These are phyloP conservation scores for Alternaria solani DNA, from an alignment of 2,329 filamentous ascomycete species.

Conservation along the genomic window DNA sequence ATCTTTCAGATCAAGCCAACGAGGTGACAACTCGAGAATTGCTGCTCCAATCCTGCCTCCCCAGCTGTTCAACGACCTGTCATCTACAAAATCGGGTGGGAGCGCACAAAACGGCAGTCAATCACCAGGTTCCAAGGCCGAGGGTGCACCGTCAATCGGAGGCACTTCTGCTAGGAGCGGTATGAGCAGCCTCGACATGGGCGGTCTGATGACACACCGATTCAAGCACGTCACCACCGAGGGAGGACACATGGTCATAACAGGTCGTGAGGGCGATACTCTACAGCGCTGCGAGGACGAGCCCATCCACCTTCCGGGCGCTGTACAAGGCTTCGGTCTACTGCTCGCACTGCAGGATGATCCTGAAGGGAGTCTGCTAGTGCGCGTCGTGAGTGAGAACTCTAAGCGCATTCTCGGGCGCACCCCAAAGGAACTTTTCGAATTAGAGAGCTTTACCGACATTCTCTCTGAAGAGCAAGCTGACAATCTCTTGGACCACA, in stretches of 20 bases:
- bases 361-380: slow-evolving; percentile 68
- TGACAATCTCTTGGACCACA: slow-evolving; percentile 83
- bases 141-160: slow-evolving; percentile 34
- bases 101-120: slow-evolving; percentile 31
- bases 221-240: slow-evolving; percentile 81
- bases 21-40: slow-evolving; percentile 17
- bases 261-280: slow-evolving; percentile 74
- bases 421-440: slow-evolving; percentile 77
- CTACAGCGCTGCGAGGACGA: slow-evolving; percentile 89
- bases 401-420: slow-evolving; percentile 78
- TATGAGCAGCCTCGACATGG: slow-evolving; percentile 51
- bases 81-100: slow-evolving; percentile 37
- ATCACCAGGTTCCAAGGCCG: slow-evolving; percentile 32
- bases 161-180: slow-evolving; percentile 46
- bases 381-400: slow-evolving; percentile 83
- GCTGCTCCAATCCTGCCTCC: slow-evolving; percentile 31
- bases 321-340: slow-evolving; percentile 80
- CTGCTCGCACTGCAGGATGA: slow-evolving; percentile 78
- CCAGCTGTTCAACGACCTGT: slow-evolving; percentile 49
- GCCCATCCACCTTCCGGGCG: slow-evolving; percentile 86
- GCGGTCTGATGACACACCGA: slow-evolving; percentile 70
- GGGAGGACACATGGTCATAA: slow-evolving; percentile 83
- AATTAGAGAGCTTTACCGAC: slow-evolving; percentile 77
- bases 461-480: slow-evolving; percentile 84
- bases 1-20: slow-evolving; percentile 7